phyloP scores from a whole-genome alignment of 148 eudicot genomes.

The Rhododendron ferrugineum region DNA sequence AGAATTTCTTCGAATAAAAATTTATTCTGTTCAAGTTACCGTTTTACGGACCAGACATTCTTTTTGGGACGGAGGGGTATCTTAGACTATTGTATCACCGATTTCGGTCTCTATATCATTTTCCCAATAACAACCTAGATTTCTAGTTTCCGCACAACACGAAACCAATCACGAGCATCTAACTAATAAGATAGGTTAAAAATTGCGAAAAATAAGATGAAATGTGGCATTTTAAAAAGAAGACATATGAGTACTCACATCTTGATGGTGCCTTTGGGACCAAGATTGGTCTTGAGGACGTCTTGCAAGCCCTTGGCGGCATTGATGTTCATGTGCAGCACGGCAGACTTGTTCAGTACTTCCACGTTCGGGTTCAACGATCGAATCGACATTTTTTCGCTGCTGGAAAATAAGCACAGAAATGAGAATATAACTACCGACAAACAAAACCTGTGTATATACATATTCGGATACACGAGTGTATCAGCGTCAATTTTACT shows the following conservation, averaged over 20 bases:
- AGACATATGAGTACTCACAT: constrained; percentile 32
- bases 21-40: not conserved
- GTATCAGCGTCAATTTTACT: no score
- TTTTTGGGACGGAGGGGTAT: not conserved
- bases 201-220: not conserved
- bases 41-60: not conserved
- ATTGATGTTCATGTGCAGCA: constrained; percentile 92
- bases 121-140: not conserved
- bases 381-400: constrained; percentile 65
- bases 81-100: not conserved
- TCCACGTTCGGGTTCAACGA: constrained; percentile 89
- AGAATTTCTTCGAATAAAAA: not conserved
- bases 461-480: not conserved
- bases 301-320: constrained; percentile 94
- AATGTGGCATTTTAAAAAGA: not conserved
- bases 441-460: not conserved
- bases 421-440: not conserved
- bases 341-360: constrained; percentile 92
- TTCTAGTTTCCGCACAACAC: not conserved
- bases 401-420: not conserved
- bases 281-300: constrained; percentile 89
- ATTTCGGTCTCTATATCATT: not conserved
- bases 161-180: not conserved
- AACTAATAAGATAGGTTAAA: not conserved
- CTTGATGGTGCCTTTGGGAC: constrained; percentile 98